Evolutionary conservation across 2,329 filamentous ascomycete species (phyloP), one percentile per base, ranked within the genome.

Genomic region (Colletotrichum neosansevieriae): DNA sequence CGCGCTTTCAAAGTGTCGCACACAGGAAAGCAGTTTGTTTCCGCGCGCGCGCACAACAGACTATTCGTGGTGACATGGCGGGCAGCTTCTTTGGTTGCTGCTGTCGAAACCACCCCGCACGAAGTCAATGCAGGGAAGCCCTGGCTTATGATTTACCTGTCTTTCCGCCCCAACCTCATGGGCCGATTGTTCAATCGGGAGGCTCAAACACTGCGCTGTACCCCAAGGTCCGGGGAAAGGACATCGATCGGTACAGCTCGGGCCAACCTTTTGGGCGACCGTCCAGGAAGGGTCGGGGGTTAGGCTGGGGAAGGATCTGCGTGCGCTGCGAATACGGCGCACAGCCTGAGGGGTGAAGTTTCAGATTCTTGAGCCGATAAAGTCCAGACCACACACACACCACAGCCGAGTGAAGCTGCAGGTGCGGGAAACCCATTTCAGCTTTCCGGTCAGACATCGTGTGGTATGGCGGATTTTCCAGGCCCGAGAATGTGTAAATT

Each of bases 271-370:
- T 62, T 29, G 34, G 50, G 58, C 21, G n/a, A n/a, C n/a, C n/a
- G n/a, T n/a, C n/a, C n/a, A n/a, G n/a, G n/a, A n/a, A n/a, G n/a
- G n/a, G n/a, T n/a, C n/a, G n/a, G n/a, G n/a, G n/a, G n/a, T n/a
- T n/a, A n/a, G n/a, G n/a, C n/a, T n/a, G n/a, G n/a, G n/a, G n/a
- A n/a, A n/a, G n/a, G n/a, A 21, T 21, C 11, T 50, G 53, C 58
- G 17, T 42, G 59, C 64, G 36, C 44, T 24, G 51, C 51, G 59
- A 67, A 0, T 21, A 38, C 51, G 54, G 59, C 64, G 59, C 64
- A 67, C 64, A 58, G 64, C 38, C 59, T 29, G 40, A 62, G 64
- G 51, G 59, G 45, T 44, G 15, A 45, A 45, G 59, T 64, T 67
- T 44, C 53, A 58, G 51, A 44, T 29, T 29, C 57, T 53, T 53